phyloP scores from a whole-genome alignment of 2,329 filamentous ascomycete genomes.

The Pseudogymnoascus sp. region DNA sequence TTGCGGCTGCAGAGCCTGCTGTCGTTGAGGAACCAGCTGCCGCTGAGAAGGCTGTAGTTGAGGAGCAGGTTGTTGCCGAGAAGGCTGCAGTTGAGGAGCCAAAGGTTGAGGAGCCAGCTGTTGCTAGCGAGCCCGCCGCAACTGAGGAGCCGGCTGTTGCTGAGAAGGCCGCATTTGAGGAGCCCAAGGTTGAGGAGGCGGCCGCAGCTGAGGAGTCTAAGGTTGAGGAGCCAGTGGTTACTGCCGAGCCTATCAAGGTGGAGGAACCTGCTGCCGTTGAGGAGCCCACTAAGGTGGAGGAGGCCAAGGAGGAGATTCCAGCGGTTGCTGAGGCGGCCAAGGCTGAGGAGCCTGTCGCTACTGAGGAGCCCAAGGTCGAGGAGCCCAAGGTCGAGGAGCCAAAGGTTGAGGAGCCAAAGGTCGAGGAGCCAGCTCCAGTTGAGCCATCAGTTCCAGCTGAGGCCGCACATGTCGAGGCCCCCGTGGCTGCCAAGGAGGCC shows the following conservation, averaged over 20 bases:
- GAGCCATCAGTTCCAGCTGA: not conserved
- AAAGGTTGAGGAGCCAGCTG: not conserved
- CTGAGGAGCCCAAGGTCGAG: not conserved
- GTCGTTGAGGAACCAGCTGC: not conserved
- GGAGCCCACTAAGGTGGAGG: not conserved
- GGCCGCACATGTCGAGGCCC: not conserved
- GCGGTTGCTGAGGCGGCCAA: not conserved
- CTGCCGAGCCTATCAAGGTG: not conserved
- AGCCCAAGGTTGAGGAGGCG: not conserved
- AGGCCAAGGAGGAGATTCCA: not conserved
- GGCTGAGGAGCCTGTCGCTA: not conserved
- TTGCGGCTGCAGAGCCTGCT: not conserved
- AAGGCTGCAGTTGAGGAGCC: not conserved
- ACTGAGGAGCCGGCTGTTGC: not conserved
- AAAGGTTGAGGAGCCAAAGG: not conserved
- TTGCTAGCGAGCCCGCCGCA: not conserved
- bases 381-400: not conserved
- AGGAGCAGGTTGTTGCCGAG: not conserved
- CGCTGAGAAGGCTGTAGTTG: not conserved
- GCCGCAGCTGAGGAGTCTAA: not conserved
- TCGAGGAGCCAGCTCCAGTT: not conserved
- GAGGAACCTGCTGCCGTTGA: not conserved
- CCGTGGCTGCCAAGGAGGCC: not conserved
- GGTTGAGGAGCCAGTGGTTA: not conserved
- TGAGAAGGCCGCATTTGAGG: not conserved